Evolutionary conservation across 2,329 filamentous ascomycete species (phyloP).

Genomic region (Colletotrichum sp.): DNA sequence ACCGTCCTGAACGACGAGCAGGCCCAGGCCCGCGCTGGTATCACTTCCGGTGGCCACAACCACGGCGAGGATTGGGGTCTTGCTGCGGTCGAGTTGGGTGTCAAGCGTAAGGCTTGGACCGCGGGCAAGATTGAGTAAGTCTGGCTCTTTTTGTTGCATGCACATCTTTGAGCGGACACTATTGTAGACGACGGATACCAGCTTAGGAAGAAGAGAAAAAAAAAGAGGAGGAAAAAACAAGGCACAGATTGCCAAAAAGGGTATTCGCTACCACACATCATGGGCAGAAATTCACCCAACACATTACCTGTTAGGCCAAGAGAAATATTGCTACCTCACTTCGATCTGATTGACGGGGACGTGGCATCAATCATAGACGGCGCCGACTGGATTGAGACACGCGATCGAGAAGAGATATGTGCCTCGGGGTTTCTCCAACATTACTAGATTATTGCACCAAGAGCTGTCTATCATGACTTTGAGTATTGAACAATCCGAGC

Average conservation of each 20-base stretch:
- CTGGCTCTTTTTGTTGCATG: background rate
- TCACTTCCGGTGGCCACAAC: conserved; percentile 76
- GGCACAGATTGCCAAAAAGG: background rate
- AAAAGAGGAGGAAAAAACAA: background rate
- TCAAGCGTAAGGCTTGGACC: conserved; percentile 85
- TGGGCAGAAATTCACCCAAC: background rate
- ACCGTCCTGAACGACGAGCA: conserved; percentile 91
- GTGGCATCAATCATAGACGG: background rate
- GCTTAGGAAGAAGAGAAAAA: background rate
- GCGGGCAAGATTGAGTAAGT: conserved; percentile 64
- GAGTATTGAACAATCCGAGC: conserved; percentile 4
- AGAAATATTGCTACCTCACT: background rate
- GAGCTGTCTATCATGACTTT: conserved; percentile 18
- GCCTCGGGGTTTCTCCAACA: conserved; percentile 3
- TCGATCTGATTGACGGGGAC: background rate
- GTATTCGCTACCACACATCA: background rate
- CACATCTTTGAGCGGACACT: background rate
- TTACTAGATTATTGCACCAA: conserved; percentile 19
- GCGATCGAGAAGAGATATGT: background rate
- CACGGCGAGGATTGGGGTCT: conserved; percentile 96
- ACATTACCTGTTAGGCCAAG: background rate
- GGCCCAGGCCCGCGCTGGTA: conserved; percentile 81
- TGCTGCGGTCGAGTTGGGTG: conserved; percentile 91
- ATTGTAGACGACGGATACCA: background rate
- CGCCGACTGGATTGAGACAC: background rate